Conservation (phyloP, 1,139 yeast species). For the Diutina sp. region DNA sequence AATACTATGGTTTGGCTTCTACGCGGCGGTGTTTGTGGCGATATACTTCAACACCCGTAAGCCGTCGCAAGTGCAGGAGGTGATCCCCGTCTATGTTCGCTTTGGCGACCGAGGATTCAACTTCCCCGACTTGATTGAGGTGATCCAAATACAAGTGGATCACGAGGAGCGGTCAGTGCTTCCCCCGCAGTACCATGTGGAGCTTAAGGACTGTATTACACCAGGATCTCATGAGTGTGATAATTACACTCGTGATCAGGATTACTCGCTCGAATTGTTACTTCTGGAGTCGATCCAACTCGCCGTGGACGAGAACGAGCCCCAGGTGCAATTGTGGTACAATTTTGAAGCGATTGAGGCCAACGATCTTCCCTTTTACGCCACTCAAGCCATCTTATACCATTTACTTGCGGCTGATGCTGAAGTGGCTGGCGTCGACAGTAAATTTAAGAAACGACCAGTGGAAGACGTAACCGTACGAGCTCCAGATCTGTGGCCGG, state of each 20-base stretch:
- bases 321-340: slow-evolving; percentile 26
- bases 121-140: slow-evolving; percentile 35
- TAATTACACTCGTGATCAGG: slow-evolving; percentile 3
- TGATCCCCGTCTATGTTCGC: slow-evolving; percentile 14
- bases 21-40: not conserved
- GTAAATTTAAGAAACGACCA: not conserved
- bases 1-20: not conserved
- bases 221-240: not conserved
- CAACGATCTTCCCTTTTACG: slow-evolving; percentile 49
- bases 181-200: slow-evolving; percentile 8
- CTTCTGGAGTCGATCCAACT: slow-evolving; percentile 20
- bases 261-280: slow-evolving; percentile 16
- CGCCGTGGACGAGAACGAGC: slow-evolving; percentile 22
- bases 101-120: slow-evolving; percentile 25
- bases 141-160: slow-evolving; percentile 29
- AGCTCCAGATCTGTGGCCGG: not conserved
- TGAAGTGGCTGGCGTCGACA: not conserved
- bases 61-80: not conserved
- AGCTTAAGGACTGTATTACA: slow-evolving; percentile 9
- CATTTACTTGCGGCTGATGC: slow-evolving; percentile 40
- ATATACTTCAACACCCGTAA: not conserved
- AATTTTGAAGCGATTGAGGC: slow-evolving; percentile 33
- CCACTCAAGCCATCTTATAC: slow-evolving; percentile 44
- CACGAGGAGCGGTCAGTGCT: slow-evolving; percentile 4
- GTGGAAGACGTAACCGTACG: not conserved